These are phyloP conservation scores for Eustoma russellianum DNA, from an alignment of 257 asterid species.

Conservation along the genomic window DNA sequence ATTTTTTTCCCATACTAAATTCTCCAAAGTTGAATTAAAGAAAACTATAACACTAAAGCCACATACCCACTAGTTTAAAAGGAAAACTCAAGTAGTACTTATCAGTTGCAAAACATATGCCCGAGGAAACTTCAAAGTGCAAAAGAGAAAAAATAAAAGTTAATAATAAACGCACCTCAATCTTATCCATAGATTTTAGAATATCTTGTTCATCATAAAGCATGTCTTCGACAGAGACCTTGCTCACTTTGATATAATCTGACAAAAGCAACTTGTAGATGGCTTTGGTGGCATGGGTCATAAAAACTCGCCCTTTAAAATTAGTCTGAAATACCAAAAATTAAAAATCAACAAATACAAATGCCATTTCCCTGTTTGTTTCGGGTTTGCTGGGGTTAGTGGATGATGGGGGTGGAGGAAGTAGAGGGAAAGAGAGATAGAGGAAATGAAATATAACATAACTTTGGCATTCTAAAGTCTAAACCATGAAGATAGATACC, in stretches of 20 bases:
- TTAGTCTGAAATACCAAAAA: slow-evolving; percentile 49
- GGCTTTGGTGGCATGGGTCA: slow-evolving; percentile 98
- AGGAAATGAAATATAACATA: background rate
- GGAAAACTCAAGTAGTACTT: background rate
- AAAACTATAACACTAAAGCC: too few relatives aligned
- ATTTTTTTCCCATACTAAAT: too few relatives aligned
- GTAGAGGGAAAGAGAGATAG: too few relatives aligned
- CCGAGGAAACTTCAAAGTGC: background rate
- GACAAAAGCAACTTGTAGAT: slow-evolving; percentile 84
- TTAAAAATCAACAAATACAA: slow-evolving; percentile 5
- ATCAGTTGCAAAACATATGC: background rate
- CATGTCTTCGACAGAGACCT: slow-evolving; percentile 97
- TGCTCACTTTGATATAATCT: slow-evolving; percentile 96
- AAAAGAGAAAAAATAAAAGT: background rate
- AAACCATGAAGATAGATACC: slow-evolving; percentile 36
- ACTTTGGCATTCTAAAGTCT: slow-evolving; percentile 7
- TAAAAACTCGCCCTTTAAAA: slow-evolving; percentile 83
- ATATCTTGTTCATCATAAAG: slow-evolving; percentile 79
- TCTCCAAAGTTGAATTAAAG: too few relatives aligned
- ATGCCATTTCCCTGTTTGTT: too few relatives aligned
- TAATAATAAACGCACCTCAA: slow-evolving; percentile 56
- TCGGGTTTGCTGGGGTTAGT: too few relatives aligned
- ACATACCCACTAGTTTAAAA: too few relatives aligned
- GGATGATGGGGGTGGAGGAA: too few relatives aligned
- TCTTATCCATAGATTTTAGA: slow-evolving; percentile 74